phyloP scores from a whole-genome alignment of 257 asterid species.

The Solanum pinnatisectum region DNA sequence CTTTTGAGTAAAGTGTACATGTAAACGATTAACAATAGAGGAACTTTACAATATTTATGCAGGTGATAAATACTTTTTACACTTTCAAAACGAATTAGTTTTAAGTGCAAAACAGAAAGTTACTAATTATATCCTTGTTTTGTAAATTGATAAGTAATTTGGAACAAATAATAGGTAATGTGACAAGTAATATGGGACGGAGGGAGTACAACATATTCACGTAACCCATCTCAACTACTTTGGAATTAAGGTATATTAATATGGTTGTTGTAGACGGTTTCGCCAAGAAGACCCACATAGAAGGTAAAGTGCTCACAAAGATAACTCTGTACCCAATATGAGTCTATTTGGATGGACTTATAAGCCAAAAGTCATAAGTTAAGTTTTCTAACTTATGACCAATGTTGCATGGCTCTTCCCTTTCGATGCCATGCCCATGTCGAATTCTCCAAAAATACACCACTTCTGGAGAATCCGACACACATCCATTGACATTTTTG shows the following conservation, averaged over 20 bases:
- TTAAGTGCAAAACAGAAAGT: background rate
- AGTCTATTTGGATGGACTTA: background rate
- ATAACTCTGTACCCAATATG: background rate
- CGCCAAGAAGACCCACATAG: background rate
- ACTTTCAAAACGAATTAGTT: background rate
- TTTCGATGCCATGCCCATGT: background rate
- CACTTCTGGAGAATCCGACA: background rate
- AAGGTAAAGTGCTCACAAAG: background rate
- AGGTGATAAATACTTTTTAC: background rate
- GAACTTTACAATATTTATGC: background rate
- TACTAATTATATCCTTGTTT: background rate
- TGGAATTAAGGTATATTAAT: background rate
- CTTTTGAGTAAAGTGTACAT: background rate
- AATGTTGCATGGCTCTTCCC: background rate
- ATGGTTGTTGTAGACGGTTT: background rate
- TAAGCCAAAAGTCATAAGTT: background rate
- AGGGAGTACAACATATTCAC: background rate
- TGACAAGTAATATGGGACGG: background rate
- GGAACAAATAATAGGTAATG: background rate
- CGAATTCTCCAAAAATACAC: background rate
- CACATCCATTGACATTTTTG: background rate
- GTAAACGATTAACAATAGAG: background rate
- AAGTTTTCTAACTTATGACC: background rate
- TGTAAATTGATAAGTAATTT: background rate
- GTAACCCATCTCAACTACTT: background rate